Conservation (phyloP, 495 filamentous ascomycete species). For the Bathelium albidoporum region DNA sequence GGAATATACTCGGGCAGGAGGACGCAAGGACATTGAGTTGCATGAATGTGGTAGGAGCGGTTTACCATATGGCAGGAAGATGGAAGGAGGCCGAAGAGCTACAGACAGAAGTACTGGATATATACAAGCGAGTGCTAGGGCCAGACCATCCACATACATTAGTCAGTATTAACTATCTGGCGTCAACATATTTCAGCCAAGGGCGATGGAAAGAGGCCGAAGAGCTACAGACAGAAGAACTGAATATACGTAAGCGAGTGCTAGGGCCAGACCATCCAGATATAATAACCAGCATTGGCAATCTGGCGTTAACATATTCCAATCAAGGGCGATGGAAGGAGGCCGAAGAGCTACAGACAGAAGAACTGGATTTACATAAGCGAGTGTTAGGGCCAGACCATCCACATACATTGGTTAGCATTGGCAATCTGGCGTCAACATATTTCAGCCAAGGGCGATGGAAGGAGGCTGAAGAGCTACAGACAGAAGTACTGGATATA, state of each 20-base stretch:
- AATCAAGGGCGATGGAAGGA: conserved; percentile 5
- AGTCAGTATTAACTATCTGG: conserved; percentile 9
- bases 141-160: conserved; percentile 11
- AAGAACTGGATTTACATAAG: conserved; percentile 13
- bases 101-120: conserved; percentile 3
- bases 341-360: conserved; percentile 13
- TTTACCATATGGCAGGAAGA: not conserved
- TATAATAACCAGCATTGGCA: conserved; percentile 1
- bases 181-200: conserved; percentile 5
- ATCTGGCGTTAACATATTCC: not conserved
- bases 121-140: conserved; percentile 8
- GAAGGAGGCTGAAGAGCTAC: conserved; percentile 6
- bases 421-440: conserved; percentile 6
- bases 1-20: not conserved
- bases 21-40: not conserved
- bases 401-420: conserved; percentile 12
- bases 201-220: conserved; percentile 8
- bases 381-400: conserved; percentile 11
- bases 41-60: not conserved
- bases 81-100: conserved; percentile 6
- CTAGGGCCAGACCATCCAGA: conserved; percentile 12
- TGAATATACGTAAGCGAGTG: conserved; percentile 5
- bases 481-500: conserved; percentile 9
- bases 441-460: not conserved
- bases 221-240: not conserved